phyloP scores from a whole-genome alignment of 768 basidiomycete species.

The Boletus subcaerulescens region DNA sequence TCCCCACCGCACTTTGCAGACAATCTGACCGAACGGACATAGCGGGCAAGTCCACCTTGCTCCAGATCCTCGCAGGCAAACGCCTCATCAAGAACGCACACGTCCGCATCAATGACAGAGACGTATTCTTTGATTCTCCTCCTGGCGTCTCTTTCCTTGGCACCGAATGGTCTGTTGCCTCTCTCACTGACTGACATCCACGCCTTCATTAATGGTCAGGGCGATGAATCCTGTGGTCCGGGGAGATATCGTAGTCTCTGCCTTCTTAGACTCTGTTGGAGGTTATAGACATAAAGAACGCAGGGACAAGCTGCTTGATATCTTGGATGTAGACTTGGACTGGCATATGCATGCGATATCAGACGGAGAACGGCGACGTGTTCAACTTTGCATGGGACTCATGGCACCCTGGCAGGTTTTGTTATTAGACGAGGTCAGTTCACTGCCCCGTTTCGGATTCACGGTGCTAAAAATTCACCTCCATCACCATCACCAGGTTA shows the following conservation, averaged over 20 bases:
- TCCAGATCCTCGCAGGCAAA: slow-evolving; percentile 93
- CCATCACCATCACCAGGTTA: slow-evolving; percentile 54
- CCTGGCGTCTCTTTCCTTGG: slow-evolving; percentile 83
- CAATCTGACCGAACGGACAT: not conserved
- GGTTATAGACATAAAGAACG: slow-evolving; percentile 92
- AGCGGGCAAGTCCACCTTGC: slow-evolving; percentile 95
- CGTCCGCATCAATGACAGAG: slow-evolving; percentile 70
- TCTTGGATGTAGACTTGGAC: slow-evolving; percentile 91
- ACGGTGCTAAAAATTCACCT: not conserved
- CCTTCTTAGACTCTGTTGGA: slow-evolving; percentile 95
- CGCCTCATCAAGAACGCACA: slow-evolving; percentile 64
- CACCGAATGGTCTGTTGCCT: slow-evolving; percentile 77
- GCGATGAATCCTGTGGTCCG: slow-evolving; percentile 97
- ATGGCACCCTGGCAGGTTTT: slow-evolving; percentile 95
- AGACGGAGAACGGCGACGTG: slow-evolving; percentile 90
- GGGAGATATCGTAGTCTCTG: slow-evolving; percentile 86
- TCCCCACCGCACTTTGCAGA: slow-evolving; percentile 1
- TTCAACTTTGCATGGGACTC: slow-evolving; percentile 94
- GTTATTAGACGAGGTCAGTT: slow-evolving; percentile 82
- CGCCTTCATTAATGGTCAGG: slow-evolving; percentile 41
- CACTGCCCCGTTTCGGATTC: not conserved
- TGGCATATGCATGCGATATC: slow-evolving; percentile 97
- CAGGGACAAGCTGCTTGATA: slow-evolving; percentile 80
- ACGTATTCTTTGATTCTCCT: slow-evolving; percentile 89
- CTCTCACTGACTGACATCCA: not conserved